A percentile compares a stretch with the other conserved stretches of the same genome.
These are phyloP conservation scores for Corrigiola litoralis DNA, from an alignment of 179 eudicot genomes.

Conservation along the genomic window DNA sequence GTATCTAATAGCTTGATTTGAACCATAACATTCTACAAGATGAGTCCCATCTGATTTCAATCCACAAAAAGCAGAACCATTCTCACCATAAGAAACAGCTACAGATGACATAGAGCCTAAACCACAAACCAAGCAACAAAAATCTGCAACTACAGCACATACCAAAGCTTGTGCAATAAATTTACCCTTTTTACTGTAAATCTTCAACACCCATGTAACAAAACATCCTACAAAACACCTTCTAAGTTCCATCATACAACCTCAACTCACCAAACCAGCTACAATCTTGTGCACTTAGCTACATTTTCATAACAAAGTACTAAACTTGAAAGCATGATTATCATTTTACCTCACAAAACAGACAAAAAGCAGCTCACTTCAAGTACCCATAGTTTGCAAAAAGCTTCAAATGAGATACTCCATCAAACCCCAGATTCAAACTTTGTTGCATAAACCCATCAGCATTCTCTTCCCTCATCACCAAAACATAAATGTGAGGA, in stretches of 20 bases:
- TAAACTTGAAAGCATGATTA: conserved; percentile 2
- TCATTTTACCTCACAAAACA: conserved; percentile 19
- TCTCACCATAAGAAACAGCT: conserved; percentile 85
- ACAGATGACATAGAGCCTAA: conserved; percentile 83
- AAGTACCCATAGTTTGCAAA: conserved; percentile 5
- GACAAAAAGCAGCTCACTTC: neutral
- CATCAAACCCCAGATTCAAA: conserved; percentile 23
- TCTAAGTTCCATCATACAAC: conserved; percentile 24
- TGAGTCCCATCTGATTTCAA: conserved; percentile 84
- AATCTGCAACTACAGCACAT: conserved; percentile 33
- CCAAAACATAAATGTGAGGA: neutral
- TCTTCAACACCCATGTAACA: conserved; percentile 25
- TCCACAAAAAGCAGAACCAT: conserved; percentile 84
- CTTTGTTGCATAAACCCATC: conserved; percentile 12
- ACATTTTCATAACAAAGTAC: conserved; percentile 3
- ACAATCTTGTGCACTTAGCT: conserved; percentile 1
- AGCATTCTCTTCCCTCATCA: conserved; percentile 12
- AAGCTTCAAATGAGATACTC: conserved; percentile 6
- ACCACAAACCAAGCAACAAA: conserved; percentile 41
- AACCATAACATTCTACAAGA: conserved; percentile 69
- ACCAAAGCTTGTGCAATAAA: conserved; percentile 18
- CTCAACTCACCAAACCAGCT: conserved; percentile 6
- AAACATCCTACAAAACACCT: conserved; percentile 24
- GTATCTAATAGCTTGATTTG: conserved; percentile 55
- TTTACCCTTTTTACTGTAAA: conserved; percentile 6